phyloP scores from a whole-genome alignment of 495 filamentous ascomycete genomes.

The Trichocladium antarcticum region DNA sequence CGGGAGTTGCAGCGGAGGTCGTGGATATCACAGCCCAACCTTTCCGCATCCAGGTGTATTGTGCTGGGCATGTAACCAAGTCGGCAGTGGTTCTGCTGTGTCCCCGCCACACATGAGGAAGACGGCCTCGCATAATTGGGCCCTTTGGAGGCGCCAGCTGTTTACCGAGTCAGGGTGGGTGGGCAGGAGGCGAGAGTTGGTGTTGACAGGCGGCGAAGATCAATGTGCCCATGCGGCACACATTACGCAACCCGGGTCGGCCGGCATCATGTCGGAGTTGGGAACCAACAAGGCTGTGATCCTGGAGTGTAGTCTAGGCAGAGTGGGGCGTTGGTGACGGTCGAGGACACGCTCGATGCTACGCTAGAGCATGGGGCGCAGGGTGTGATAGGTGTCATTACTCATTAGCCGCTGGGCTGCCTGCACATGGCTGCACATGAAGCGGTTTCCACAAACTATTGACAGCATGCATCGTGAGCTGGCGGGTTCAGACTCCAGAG shows the following conservation, averaged over 20 bases:
- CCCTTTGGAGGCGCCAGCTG: background rate
- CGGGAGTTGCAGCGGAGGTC: conserved; percentile 1
- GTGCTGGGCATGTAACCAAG: conserved; percentile 1
- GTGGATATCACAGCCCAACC: background rate
- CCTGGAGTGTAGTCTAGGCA: background rate
- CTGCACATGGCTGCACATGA: background rate
- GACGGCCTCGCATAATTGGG: background rate
- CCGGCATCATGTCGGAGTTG: background rate
- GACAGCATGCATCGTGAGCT: conserved; percentile 8
- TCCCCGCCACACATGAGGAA: conserved; percentile 5
- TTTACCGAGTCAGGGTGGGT: background rate
- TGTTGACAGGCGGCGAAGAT: background rate
- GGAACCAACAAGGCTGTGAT: background rate
- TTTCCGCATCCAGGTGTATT: conserved; percentile 8
- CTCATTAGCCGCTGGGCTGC: conserved; percentile 5
- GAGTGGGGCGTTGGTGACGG: background rate
- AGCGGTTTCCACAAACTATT: conserved; percentile 6
- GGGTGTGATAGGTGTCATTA: background rate
- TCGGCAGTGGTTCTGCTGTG: conserved; percentile 3
- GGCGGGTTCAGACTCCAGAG: conserved; percentile 6
- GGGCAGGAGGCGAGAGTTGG: background rate
- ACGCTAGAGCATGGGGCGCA: conserved; percentile 7
- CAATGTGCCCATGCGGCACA: background rate
- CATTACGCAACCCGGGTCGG: no score
- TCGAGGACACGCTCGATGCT: background rate